Conservation (phyloP, 208 protist species). For the Trypanosomatidae sp. region DNA sequence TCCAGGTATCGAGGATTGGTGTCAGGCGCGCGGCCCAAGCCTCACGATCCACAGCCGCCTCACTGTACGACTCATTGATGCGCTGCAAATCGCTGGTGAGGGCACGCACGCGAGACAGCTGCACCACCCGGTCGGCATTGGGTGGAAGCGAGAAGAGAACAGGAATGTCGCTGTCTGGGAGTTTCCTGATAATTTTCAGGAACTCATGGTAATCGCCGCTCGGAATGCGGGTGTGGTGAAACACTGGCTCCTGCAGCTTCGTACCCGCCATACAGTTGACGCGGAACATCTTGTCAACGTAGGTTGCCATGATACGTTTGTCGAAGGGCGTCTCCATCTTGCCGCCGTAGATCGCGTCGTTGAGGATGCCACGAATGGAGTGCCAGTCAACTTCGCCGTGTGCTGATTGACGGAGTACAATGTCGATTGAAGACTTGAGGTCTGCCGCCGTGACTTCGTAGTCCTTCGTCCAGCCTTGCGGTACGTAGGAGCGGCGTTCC, state of each 20-base stretch:
- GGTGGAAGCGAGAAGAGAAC: slow-evolving; percentile 93
- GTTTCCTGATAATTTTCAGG: slow-evolving; percentile 67
- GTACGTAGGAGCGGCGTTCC: slow-evolving; percentile 96
- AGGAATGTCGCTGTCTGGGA: slow-evolving; percentile 93
- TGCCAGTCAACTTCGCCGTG: slow-evolving; percentile 80
- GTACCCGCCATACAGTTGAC: slow-evolving; percentile 50
- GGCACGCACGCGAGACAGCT: slow-evolving; percentile 64
- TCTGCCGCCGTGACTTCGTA: slow-evolving; percentile 97
- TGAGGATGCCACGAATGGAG: slow-evolving; percentile 93
- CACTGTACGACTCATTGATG: slow-evolving; percentile 66
- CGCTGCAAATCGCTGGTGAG: slow-evolving; percentile 85
- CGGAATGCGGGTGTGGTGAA: slow-evolving; percentile 64
- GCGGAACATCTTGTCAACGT: slow-evolving; percentile 92
- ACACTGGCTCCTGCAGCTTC: slow-evolving; percentile 61
- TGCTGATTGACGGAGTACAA: slow-evolving; percentile 81
- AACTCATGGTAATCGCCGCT: slow-evolving; percentile 71
- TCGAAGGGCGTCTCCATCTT: slow-evolving; percentile 96
- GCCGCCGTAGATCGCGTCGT: slow-evolving; percentile 96
- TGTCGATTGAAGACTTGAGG: slow-evolving; percentile 90
- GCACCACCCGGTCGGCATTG: slow-evolving; percentile 94
- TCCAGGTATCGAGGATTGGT: slow-evolving; percentile 89
- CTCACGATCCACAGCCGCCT: slow-evolving; percentile 80
- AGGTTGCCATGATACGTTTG: slow-evolving; percentile 90
- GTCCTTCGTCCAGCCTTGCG: slow-evolving; percentile 97
- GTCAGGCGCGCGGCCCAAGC: slow-evolving; percentile 79